Percentiles rank a stretch among this genome's conserved stretches.
Conservation (phyloP, 495 filamentous ascomycete species). For the Glonium stellatum region DNA sequence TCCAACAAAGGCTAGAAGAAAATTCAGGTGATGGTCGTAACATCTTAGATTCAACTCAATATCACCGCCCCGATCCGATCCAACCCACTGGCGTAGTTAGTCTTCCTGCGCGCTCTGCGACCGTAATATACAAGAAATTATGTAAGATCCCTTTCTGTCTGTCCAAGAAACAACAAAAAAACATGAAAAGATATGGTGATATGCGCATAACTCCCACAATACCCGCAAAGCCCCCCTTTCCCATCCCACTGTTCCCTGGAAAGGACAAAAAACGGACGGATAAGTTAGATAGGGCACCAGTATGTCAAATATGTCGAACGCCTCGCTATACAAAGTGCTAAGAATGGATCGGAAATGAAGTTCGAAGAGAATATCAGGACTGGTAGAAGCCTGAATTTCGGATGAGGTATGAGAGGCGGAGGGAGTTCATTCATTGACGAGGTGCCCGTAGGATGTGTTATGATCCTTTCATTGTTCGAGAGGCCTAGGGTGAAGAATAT, state of each 20-base stretch:
- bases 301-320: slow-evolving; percentile 8
- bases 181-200: not conserved
- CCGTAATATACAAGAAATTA: slow-evolving; percentile 2
- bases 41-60: not conserved
- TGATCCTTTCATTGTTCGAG: not conserved
- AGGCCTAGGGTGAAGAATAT: not conserved
- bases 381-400: not conserved
- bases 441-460: not conserved
- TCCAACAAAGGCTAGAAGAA: not conserved
- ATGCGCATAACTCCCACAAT: not conserved
- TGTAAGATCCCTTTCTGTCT: not conserved
- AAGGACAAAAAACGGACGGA: not conserved
- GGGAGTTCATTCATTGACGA: no score
- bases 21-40: not conserved
- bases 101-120: not conserved
- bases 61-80: not conserved
- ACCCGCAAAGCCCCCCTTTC: not conserved
- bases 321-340: slow-evolving; percentile 22
- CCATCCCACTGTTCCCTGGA: not conserved
- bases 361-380: not conserved
- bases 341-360: not conserved
- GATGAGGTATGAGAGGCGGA: not conserved
- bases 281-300: not conserved
- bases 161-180: not conserved
- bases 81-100: not conserved